These are phyloP conservation scores for Venturia aucupariae DNA, from an alignment of 2,329 filamentous ascomycete species.

Conservation along the genomic window DNA sequence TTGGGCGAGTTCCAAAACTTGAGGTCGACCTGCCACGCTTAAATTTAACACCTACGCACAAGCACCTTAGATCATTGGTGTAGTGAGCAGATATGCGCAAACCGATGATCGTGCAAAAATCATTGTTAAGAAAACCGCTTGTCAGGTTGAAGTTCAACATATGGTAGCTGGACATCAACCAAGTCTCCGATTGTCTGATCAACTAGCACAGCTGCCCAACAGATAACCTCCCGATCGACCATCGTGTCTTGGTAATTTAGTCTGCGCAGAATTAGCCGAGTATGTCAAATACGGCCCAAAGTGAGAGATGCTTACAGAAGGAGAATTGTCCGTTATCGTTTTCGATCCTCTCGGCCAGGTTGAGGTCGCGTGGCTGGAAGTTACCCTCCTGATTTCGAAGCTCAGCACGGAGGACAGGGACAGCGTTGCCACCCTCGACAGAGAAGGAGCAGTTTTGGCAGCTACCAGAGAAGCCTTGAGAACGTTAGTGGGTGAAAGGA, in stretches of 20 bases:
- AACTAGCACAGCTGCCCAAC: neutral
- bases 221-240: neutral
- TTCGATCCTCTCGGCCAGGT: slow-evolving; percentile 46
- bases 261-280: neutral
- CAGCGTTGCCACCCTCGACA: slow-evolving; percentile 41
- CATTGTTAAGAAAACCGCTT: neutral
- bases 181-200: neutral
- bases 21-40: too few species aligned
- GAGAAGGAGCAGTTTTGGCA: slow-evolving; percentile 39
- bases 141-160: neutral
- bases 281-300: neutral
- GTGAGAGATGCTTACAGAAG: slow-evolving; percentile 19
- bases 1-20: too few species aligned
- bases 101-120: neutral
- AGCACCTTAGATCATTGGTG: too few species aligned
- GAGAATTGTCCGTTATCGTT: slow-evolving; percentile 43
- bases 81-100: too few species aligned
- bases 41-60: too few species aligned
- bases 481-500: slow-evolving; percentile 14
- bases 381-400: slow-evolving; percentile 39
- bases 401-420: slow-evolving; percentile 45
- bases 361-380: slow-evolving; percentile 36
- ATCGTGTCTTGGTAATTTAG: neutral
- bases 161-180: neutral
- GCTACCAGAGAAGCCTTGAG: slow-evolving; percentile 36